Base-by-base conservation (phyloP, 192 early-diverging fungal genomes). In the Thoreauomyces humboldtii region DNA sequence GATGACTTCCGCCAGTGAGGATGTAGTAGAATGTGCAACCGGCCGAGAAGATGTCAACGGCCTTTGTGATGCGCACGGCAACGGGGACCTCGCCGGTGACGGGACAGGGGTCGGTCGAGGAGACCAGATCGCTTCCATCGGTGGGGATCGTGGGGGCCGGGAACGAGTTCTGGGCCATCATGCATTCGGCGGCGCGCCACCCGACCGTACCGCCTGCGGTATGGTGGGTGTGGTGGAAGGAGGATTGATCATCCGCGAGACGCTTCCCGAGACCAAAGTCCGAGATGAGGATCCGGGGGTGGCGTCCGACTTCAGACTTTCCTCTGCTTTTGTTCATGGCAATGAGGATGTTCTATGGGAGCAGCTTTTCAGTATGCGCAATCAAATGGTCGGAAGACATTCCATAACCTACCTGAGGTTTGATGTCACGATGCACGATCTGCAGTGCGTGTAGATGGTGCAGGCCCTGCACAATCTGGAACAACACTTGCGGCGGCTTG, bases 351-450 rank as follows among this genome's bases (percentile, higher is more conserved):
- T 52, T 52, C 50, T 52, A 27, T 19, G 47, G n/a, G n/a, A n/a
- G n/a, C n/a, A n/a, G n/a, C n/a, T n/a, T n/a, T n/a, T n/a, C n/a
- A n/a, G n/a, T n/a, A n/a, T n/a, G n/a, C 9, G 7, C 9, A 24
- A 50, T 7, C 9, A 50, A 24, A 50, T 7, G 27, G 9, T 15
- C 15, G 50, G 21, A 22, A 21, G 7, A 21, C 61, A 63, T 9
- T 2, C 14, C 51, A 52, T n/a, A 54, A 37, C 31, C 4, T 50
- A 77, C 73, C 71, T 81, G 83, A 4, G 83, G 96, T 73, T 99
- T 99, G 65, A 99, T 94, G 69, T 99, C 96, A 7, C 96, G 86
- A 72, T 99, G 96, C 2, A 99, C 95, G 65, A 99, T 93, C 74
- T 97, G 94, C 31, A 98, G 80, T 29, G 83, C 81, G 69, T 99